Evolutionary conservation across 306 rosid genomes (phyloP).

Genomic region (Glycine latifolia): DNA sequence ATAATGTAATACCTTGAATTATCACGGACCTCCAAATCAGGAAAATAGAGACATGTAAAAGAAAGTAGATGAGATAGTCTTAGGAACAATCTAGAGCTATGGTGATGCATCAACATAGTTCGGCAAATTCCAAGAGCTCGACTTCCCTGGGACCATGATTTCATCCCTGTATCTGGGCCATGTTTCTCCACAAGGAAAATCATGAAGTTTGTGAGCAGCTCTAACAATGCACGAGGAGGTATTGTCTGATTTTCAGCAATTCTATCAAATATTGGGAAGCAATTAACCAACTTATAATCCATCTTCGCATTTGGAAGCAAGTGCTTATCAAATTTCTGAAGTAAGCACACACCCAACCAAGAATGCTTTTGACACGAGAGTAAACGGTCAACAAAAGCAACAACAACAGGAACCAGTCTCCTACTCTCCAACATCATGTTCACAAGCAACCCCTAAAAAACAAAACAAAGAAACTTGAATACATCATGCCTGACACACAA

Average conservation of each 20-base stretch:
- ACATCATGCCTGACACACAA: conserved; percentile 4
- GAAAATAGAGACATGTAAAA: conserved; percentile 83
- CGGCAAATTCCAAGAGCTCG: conserved; percentile 92
- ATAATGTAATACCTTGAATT: conserved; percentile 76
- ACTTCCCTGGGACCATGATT: conserved; percentile 97
- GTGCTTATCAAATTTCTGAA: conserved; percentile 87
- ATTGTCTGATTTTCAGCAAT: conserved; percentile 83
- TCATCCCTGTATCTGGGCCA: conserved; percentile 76
- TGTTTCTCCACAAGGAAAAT: conserved; percentile 86
- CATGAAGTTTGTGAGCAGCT: conserved; percentile 80
- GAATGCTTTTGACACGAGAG: conserved; percentile 81
- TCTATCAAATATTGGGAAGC: conserved; percentile 85
- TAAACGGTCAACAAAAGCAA: conserved; percentile 81
- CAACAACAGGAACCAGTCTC: conserved; percentile 83
- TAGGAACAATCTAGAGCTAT: conserved; percentile 86
- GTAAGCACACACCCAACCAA: conserved; percentile 90
- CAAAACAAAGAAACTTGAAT: conserved; percentile 31
- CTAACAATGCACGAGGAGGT: conserved; percentile 81
- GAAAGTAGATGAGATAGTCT: conserved; percentile 82
- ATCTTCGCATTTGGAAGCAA: conserved; percentile 83
- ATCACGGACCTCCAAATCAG: conserved; percentile 97
- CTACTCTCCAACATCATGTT: conserved; percentile 75
- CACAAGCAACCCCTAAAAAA: conserved; percentile 79
- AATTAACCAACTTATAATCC: conserved; percentile 78
- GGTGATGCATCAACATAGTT: conserved; percentile 87